Evolutionary conservation across 345 rosid species (phyloP).

Genomic region (Clarkia xantiana): DNA sequence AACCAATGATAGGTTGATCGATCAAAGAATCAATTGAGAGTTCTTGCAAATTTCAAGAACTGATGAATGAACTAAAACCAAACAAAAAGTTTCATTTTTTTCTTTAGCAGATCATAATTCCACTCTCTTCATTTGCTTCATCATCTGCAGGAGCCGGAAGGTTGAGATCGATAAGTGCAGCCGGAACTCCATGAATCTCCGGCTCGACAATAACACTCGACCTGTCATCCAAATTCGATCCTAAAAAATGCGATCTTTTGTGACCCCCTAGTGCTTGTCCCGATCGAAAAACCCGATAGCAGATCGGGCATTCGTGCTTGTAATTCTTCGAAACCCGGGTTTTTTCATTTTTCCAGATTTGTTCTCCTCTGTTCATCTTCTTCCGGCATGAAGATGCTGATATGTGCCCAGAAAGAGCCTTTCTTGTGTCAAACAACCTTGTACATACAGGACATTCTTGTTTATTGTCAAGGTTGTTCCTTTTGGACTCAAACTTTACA

Average conservation of each 20-base stretch:
- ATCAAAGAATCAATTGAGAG: too few relatives aligned
- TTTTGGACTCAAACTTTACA: not conserved
- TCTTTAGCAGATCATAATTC: slow-evolving; percentile 23
- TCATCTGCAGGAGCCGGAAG: slow-evolving; percentile 71
- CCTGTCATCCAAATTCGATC: slow-evolving; percentile 27
- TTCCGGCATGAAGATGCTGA: slow-evolving; percentile 4
- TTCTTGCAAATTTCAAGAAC: too few relatives aligned
- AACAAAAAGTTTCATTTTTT: too few relatives aligned
- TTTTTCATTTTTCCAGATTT: not conserved
- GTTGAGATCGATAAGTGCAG: slow-evolving; percentile 54
- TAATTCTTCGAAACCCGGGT: slow-evolving; percentile 8
- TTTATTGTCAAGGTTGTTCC: not conserved
- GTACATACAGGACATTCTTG: slow-evolving; percentile 3
- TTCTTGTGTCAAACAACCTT: slow-evolving; percentile 2
- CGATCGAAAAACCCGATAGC: slow-evolving; percentile 71
- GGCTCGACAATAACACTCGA: slow-evolving; percentile 30
- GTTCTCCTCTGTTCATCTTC: not conserved
- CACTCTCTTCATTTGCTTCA: slow-evolving; percentile 17
- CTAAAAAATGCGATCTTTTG: slow-evolving; percentile 90
- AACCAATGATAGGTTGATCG: too few relatives aligned
- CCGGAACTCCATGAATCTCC: slow-evolving; percentile 27
- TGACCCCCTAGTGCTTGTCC: slow-evolving; percentile 97
- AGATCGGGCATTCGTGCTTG: slow-evolving; percentile 80
- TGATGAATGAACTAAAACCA: too few relatives aligned
- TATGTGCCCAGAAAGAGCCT: slow-evolving; percentile 2